Base-by-base conservation (phyloP, 805 yeast genomes). In the Metschnikowia colocasiae region DNA sequence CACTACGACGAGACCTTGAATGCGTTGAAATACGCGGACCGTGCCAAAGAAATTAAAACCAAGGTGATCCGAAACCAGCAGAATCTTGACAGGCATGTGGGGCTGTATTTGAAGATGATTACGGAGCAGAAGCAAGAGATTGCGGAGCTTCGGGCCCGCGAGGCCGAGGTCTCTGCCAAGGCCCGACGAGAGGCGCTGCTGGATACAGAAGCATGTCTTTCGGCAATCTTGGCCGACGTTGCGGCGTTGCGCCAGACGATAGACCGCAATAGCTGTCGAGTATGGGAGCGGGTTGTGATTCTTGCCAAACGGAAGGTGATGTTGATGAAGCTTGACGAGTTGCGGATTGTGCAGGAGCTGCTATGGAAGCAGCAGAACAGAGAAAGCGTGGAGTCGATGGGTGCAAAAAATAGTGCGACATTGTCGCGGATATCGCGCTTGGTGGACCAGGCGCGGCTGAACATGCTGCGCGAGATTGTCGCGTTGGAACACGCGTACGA, bases 1-100 rank as follows among this genome's bases (percentile, higher is more conserved):
- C 97, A 92, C 64, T 90, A 89, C 63, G 98, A 92, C 60, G 98
- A 92, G 60, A 91, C 98, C 1, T 71, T 87, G 44, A 92, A 92
- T 62, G 88, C 97, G 0, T 75, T 92, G 51, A 87, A 88, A 61
- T 92, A 91, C 64, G 97, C 97, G 0, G 82, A 89, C 61, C 71
- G 97, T 35, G 97, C 97, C 13, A 90, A 90, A 60, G 90, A 85
- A 54, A 91, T 91, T 56, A 87, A 87, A 60, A 91, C 96, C 0
- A 87, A 87, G 55, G 71, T 87, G 2, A 74, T 79, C 2, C 67
- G 94, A 51, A 90, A 90, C 60, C 82, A 81, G 51, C 89, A 82
- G 44, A 83, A 81, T 48, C 73, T 90, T 51, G 87, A 84, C 59
- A 72, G 92, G 36, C 96, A 88, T 65, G 91, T 89, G 37, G 89